Base-by-base conservation (phyloP, 441 rosid species). In the Jatropha multifida region DNA sequence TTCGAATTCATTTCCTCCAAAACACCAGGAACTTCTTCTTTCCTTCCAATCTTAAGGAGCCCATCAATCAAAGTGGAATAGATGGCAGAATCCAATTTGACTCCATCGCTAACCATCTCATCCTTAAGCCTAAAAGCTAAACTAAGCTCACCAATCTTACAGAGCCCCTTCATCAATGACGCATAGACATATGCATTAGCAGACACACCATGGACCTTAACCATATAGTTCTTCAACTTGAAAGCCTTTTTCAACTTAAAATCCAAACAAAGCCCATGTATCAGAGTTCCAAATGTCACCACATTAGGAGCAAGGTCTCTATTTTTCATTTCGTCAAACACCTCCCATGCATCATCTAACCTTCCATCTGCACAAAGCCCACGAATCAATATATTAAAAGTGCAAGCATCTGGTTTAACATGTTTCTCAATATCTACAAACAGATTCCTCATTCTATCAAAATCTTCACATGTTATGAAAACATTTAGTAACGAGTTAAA, bases 211-310 rank as follows among this genome's bases (percentile, higher is more conserved):
- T 80, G 81, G 18, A 78, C 77, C 62, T 70, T 81, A 2, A 74
- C 62, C 95, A 92, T 94, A 44, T 88, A 85, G 3, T 79, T 81
- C 81, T 90, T 94, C 88, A 91, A 82, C 81, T 84, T 60, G 64
- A 91, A 77, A 13, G 95, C 97, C 81, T 92, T 88, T 55, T 87
- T 83, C 79, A 90, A 78, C 79, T 72, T 89, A 38, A 11, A 63
- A 73, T 81, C 59, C 79, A 65, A 77, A 71, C 95, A 94, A 20
- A 88, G 68, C 61, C 88, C 91, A 17, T 81, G 51, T 72, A 90
- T 83, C 76, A 94, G 44, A 20, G 85, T 84, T 77, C 90, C 92
- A 20, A 91, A 90, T 7, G 97, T 91, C 15, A 86, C 85, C 38
- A 4, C 54, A 74, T 73, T 78, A 0, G 97, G 93, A 75, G 72